Evolutionary conservation across 129 eudicot genomes (phyloP).

Genomic region (Apium graveolens): DNA sequence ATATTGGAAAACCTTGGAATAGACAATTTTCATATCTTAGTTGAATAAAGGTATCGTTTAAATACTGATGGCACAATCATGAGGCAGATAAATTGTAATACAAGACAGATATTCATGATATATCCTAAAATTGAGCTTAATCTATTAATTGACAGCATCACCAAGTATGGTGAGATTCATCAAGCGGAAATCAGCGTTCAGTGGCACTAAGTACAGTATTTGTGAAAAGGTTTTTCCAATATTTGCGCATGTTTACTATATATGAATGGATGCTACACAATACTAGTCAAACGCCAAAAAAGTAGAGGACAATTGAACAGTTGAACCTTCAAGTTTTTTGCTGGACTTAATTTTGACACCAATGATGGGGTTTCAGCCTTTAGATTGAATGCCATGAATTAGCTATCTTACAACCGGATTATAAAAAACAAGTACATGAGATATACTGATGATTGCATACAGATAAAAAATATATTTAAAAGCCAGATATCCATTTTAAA

Average conservation of each 20-base stretch:
- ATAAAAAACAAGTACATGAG: too few relatives aligned
- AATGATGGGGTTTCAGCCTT: background rate
- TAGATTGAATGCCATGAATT: background rate
- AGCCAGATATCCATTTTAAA: background rate
- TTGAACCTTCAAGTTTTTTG: too few relatives aligned
- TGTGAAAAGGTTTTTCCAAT: too few relatives aligned
- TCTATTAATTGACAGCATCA: background rate
- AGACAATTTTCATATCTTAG: background rate
- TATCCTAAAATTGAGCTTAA: background rate
- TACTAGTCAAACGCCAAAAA: too few relatives aligned
- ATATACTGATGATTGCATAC: background rate
- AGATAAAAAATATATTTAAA: background rate
- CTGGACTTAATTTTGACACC: too few relatives aligned
- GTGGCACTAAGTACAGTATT: too few relatives aligned
- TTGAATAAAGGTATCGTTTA: background rate
- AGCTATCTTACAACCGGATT: background rate
- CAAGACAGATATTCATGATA: background rate
- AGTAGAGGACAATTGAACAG: too few relatives aligned
- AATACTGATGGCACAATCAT: background rate
- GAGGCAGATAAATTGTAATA: too few relatives aligned
- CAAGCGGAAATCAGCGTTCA: too few relatives aligned
- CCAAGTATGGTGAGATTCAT: too few relatives aligned
- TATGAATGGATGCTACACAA: too few relatives aligned
- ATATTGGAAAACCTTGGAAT: background rate
- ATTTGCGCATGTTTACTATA: too few relatives aligned